phyloP scores from a whole-genome alignment of 1,139 yeast species.

The Kazachstania sp. region DNA sequence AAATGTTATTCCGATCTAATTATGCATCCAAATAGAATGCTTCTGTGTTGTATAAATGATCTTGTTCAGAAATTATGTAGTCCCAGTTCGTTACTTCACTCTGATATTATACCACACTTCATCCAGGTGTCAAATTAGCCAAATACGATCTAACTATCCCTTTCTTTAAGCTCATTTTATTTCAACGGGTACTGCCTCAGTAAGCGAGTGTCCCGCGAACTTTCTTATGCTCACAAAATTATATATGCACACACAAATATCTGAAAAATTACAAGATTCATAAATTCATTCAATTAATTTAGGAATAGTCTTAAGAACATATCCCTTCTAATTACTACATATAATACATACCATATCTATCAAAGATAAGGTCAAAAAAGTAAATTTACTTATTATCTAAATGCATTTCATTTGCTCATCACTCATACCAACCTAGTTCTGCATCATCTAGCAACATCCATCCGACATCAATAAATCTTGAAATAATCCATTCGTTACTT shows the following conservation, averaged over 20 bases:
- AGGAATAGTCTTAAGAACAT: neutral
- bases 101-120: no score
- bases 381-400: neutral
- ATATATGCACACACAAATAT: neutral
- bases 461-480: conserved; percentile 19
- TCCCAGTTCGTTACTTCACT: no score
- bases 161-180: no score
- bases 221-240: neutral
- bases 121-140: no score
- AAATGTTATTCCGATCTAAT: neutral
- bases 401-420: neutral
- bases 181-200: no score
- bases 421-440: conserved; percentile 28
- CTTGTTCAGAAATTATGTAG: no score
- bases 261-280: neutral
- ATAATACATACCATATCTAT: neutral
- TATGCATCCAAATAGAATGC: neutral
- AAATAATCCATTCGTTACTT: conserved; percentile 10
- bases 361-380: neutral
- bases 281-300: neutral
- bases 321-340: neutral
- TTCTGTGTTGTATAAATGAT: no score
- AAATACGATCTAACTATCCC: no score
- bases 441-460: conserved; percentile 25
- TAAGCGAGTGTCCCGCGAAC: no score